Base-by-base conservation (phyloP, 306 rosid species). In the Prosopis cineraria region DNA sequence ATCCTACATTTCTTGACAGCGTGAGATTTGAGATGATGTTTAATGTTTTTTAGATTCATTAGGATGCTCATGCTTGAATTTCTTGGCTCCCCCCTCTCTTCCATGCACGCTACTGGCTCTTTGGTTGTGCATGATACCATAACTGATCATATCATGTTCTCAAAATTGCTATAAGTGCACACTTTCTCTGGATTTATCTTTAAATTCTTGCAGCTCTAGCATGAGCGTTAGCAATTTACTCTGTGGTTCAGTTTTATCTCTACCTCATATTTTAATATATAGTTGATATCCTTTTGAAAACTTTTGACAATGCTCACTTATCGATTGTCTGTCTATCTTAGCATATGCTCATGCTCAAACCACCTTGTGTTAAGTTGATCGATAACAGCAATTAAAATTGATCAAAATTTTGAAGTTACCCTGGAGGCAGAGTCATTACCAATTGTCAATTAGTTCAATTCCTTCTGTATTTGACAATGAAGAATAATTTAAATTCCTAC, bases 311-410 rank as follows among this genome's bases (percentile, higher is more conserved):
- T 41, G 30, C 30, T 40, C 22, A 68, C 36, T 65, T 72, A 24
- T 50, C 43, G 48, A 55, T 19, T 24, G 52, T 64, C 47, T 16
- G 22, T 12, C 20, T 55, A 37, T 68, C 29, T 14, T 58, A 29
- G 22, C 6, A 12, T 44, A 22, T 70, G 41, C 24, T 78, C 60
- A 22, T 31, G 48, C 71, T 30, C 41, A 50, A 59, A 45, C 56
- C 20, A 63, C 48, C n/a, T 73, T 24, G 22, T 73, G 22, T 73
- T 33, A 82, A 17, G 66, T 77, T 29, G 69, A 29, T 81, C 64
- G 3, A 40, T 69, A 29, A 60, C 55, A 5, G 45, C 29, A 63
- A 40, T 76, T n/a, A 0, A 27, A 36, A 30, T 69, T 24, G 72
- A 63, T 63, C 40, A 36, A 76, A n/a, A 60, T 19, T 44, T 34